These are phyloP conservation scores for Fusarium chuoi DNA, from an alignment of 2,329 filamentous ascomycete genomes.

Conservation along the genomic window DNA sequence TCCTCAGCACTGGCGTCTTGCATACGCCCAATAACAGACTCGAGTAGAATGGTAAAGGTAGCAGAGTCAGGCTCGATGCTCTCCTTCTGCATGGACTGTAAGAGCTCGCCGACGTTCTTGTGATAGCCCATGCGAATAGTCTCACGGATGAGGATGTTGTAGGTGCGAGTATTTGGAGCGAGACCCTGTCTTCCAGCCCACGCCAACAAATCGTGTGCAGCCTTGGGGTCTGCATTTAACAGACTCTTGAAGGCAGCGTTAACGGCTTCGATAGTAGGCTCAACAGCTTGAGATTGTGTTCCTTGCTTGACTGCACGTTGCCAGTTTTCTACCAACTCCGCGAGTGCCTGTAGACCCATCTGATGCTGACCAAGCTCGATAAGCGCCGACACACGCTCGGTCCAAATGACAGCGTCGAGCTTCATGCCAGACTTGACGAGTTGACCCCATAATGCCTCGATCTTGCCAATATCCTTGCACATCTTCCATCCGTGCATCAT, in stretches of 20 bases:
- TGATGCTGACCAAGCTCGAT: constrained; percentile 65
- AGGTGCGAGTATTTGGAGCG: constrained; percentile 67
- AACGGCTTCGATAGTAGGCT: constrained; percentile 72
- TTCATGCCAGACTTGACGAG: constrained; percentile 66
- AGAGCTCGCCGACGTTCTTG: constrained; percentile 61
- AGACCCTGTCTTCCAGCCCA: constrained; percentile 69
- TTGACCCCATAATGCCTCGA: constrained; percentile 74
- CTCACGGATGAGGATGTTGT: constrained; percentile 75
- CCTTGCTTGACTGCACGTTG: constrained; percentile 49
- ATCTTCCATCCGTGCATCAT: constrained; percentile 78
- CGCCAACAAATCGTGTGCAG: constrained; percentile 64
- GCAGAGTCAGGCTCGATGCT: constrained; percentile 69
- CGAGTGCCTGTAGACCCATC: constrained; percentile 70
- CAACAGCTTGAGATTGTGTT: constrained; percentile 52
- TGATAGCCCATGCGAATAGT: constrained; percentile 62
- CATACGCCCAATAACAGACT: constrained; percentile 62
- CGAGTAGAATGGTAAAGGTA: constrained; percentile 79
- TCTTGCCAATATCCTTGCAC: constrained; percentile 65
- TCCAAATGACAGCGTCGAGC: constrained; percentile 76
- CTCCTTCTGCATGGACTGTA: constrained; percentile 67
- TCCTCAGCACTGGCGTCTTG: constrained; percentile 54
- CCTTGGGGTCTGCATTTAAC: constrained; percentile 59
- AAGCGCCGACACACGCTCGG: constrained; percentile 73
- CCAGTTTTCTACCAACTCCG: constrained; percentile 74
- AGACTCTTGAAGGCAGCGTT: constrained; percentile 77